A percentile compares a stretch with the other conserved stretches of the same genome.
Evolutionary conservation across 129 eudicot genomes (phyloP).

Genomic region (Saposhnikovia divaricata): DNA sequence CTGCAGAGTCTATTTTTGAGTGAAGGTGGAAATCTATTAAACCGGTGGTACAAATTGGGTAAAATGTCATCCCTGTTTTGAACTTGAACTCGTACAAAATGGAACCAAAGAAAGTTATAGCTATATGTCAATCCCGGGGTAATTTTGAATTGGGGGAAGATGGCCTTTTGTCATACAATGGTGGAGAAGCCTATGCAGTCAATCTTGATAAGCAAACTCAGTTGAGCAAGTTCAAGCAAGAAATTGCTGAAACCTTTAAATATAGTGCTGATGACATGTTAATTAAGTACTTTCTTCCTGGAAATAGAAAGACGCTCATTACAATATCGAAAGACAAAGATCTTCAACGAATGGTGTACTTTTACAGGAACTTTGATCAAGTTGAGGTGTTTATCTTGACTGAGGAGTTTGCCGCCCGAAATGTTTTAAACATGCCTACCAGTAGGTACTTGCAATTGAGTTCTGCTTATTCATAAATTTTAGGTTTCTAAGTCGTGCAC

Average conservation of each 20-base stretch:
- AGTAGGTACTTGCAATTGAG: constrained; percentile 51
- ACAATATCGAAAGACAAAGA: constrained; percentile 82
- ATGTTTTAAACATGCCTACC: constrained; percentile 51
- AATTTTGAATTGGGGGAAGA: constrained; percentile 52
- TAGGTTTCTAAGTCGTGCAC: not conserved
- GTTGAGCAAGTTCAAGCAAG: constrained; percentile 62
- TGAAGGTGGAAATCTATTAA: constrained; percentile 9
- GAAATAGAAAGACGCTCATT: constrained; percentile 73
- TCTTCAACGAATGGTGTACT: constrained; percentile 81
- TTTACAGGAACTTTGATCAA: constrained; percentile 50
- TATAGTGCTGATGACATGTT: constrained; percentile 45
- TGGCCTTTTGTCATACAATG: constrained; percentile 57
- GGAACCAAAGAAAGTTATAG: constrained; percentile 72
- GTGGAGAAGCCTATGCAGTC: constrained; percentile 90
- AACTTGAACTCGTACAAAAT: constrained; percentile 18
- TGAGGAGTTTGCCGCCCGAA: constrained; percentile 39
- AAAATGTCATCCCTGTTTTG: not conserved
- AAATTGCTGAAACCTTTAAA: constrained; percentile 65
- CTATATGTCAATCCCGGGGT: constrained; percentile 90
- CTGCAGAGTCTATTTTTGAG: constrained; percentile 1
- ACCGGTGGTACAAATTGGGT: constrained; percentile 12
- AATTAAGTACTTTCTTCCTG: constrained; percentile 86
- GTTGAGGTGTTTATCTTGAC: constrained; percentile 76
- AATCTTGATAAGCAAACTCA: constrained; percentile 65
- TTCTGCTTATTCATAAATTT: not conserved